Evolutionary conservation across 768 basidiomycete species (phyloP).

Genomic region (Auriscalpium vulgare): DNA sequence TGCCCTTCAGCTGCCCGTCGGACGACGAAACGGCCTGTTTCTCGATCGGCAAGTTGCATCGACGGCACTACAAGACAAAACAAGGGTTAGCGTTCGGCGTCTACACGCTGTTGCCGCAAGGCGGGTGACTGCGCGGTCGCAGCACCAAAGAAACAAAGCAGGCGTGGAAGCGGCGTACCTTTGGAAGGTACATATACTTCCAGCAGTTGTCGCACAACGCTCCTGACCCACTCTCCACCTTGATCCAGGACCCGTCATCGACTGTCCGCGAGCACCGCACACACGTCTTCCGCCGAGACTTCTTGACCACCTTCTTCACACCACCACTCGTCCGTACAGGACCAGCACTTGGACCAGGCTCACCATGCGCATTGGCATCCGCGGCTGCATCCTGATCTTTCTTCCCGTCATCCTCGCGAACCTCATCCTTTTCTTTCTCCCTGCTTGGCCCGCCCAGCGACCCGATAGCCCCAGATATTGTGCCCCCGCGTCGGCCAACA

Average conservation of each 20-base stretch:
- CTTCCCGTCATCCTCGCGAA: slow-evolving; percentile 17
- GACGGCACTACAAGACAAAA: slow-evolving; percentile 55
- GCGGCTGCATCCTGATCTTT: slow-evolving; percentile 19
- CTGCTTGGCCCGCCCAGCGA: slow-evolving; percentile 10
- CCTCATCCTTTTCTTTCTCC: slow-evolving; percentile 21
- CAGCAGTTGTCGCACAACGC: slow-evolving; percentile 87
- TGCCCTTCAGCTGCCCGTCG: slow-evolving; percentile 92
- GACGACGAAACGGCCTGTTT: slow-evolving; percentile 84
- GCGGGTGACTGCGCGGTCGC: background rate
- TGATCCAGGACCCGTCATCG: slow-evolving; percentile 78
- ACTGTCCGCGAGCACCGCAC: slow-evolving; percentile 61
- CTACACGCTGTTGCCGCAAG: too few species aligned
- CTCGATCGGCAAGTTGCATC: slow-evolving; percentile 83
- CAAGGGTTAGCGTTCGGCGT: too few species aligned
- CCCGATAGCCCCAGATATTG: slow-evolving; percentile 24
- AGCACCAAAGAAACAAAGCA: background rate
- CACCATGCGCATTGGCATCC: background rate
- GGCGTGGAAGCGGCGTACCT: slow-evolving; percentile 38
- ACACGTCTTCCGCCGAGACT: slow-evolving; percentile 33
- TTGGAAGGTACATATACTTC: slow-evolving; percentile 95
- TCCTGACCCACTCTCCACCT: slow-evolving; percentile 54
- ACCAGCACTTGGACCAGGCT: too few species aligned
- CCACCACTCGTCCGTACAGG: background rate
- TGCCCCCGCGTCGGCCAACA: slow-evolving; percentile 15
- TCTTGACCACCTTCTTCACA: slow-evolving; percentile 1